These are phyloP conservation scores for Penicillium oxalicum DNA, from an alignment of 2,329 filamentous ascomycete genomes.

Conservation along the genomic window DNA sequence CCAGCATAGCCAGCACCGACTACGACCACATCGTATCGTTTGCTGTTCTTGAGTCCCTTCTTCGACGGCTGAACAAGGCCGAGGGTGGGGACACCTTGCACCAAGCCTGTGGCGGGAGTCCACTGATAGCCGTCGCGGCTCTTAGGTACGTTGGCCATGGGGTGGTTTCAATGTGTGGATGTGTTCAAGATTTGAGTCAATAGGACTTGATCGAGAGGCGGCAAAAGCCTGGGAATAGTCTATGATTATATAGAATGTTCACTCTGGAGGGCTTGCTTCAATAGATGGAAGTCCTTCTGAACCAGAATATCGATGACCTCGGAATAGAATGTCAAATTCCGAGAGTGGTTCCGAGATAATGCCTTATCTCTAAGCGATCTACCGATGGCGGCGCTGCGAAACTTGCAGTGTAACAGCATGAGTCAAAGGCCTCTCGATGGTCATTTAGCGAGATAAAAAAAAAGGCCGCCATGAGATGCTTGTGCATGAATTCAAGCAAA, in stretches of 20 bases:
- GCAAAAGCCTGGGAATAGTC: too few relatives aligned
- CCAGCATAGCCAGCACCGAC: background rate
- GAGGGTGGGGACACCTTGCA: background rate
- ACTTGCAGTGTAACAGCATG: too few relatives aligned
- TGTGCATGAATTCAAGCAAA: too few relatives aligned
- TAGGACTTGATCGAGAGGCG: background rate
- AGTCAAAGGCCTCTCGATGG: too few relatives aligned
- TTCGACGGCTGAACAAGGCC: background rate
- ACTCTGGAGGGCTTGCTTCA: too few relatives aligned
- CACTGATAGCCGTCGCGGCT: slow-evolving; percentile 3
- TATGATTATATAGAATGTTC: too few relatives aligned
- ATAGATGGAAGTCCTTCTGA: too few relatives aligned
- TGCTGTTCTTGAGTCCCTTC: background rate
- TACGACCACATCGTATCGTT: background rate
- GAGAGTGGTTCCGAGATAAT: background rate
- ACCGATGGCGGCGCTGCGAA: too few relatives aligned
- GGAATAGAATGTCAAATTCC: background rate
- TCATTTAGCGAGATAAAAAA: too few relatives aligned
- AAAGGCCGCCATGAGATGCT: too few relatives aligned
- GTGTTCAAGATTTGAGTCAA: background rate
- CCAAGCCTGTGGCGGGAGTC: slow-evolving; percentile 1
- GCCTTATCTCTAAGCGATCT: background rate
- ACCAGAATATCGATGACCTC: background rate
- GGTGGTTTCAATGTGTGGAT: background rate
- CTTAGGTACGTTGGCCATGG: background rate